Evolutionary conservation across 345 rosid genomes (phyloP).

Genomic region (Durio zibethinus): DNA sequence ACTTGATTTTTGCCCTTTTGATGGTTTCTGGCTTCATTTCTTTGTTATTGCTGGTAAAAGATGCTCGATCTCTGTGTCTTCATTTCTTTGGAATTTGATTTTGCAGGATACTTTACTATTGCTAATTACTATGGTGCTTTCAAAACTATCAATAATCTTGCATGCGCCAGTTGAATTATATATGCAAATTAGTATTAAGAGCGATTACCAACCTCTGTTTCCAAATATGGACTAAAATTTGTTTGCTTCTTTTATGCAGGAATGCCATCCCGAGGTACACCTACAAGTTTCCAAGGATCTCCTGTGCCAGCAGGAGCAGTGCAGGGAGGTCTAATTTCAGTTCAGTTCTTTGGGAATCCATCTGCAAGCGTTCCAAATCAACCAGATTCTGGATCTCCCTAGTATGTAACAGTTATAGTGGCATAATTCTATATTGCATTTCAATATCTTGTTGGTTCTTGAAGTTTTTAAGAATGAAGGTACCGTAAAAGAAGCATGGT

Average conservation of each 20-base stretch:
- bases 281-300: constrained; percentile 38
- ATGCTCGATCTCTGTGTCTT: not conserved
- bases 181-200: not conserved
- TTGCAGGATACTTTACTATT: not conserved
- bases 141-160: not conserved
- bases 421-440: not conserved
- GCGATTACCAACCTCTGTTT: not conserved
- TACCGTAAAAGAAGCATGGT: not conserved
- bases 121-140: not conserved
- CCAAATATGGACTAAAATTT: not conserved
- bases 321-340: constrained; percentile 47
- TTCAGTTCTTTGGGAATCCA: constrained; percentile 47
- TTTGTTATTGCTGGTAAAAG: not conserved
- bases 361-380: constrained; percentile 36
- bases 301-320: constrained; percentile 42
- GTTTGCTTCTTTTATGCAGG: constrained; percentile 41
- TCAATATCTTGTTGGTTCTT: not conserved
- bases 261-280: constrained; percentile 45
- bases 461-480: not conserved
- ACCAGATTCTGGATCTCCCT: constrained; percentile 36
- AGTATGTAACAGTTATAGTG: constrained; percentile 32
- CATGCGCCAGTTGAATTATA: not conserved
- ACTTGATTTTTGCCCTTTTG: not conserved
- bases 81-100: not conserved
- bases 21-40: not conserved